A percentile compares a stretch with the other conserved stretches of the same genome.
Conservation (phyloP, 2,329 filamentous ascomycete species). For the Thielaviopsis euricoi region DNA sequence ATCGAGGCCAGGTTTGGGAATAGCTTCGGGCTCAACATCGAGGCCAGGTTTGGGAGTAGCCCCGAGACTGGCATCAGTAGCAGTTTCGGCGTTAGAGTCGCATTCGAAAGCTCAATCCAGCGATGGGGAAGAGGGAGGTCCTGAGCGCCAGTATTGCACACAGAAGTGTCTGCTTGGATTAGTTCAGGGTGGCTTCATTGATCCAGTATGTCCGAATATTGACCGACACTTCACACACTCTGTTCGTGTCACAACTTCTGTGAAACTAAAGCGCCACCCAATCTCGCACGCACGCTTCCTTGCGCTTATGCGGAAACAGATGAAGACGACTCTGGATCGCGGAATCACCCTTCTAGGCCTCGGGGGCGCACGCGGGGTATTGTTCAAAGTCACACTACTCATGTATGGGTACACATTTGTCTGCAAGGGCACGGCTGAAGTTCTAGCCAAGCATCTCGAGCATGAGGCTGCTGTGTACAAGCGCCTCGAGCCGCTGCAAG, state of each 20-base stretch:
- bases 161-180: constrained; percentile 6
- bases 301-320: neutral
- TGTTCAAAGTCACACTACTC: constrained; percentile 2
- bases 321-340: neutral
- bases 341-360: neutral
- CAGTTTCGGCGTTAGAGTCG: neutral
- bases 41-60: too few relatives aligned
- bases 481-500: constrained; percentile 20
- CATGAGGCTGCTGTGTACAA: constrained; percentile 22
- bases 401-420: constrained; percentile 7
- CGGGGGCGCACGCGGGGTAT: neutral
- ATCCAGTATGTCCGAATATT: neutral
- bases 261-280: neutral
- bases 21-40: too few relatives aligned
- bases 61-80: too few relatives aligned
- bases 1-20: too few relatives aligned
- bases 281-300: neutral
- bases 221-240: neutral
- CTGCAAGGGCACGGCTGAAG: too few relatives aligned
- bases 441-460: constrained; percentile 17
- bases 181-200: neutral
- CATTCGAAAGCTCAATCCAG: neutral
- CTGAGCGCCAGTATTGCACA: neutral
- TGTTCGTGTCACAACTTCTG: neutral
- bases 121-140: neutral